Evolutionary conservation across 2,329 filamentous ascomycete species (phyloP), one percentile per base, ranked within the genome.

Genomic region (Neobulgaria alba): DNA sequence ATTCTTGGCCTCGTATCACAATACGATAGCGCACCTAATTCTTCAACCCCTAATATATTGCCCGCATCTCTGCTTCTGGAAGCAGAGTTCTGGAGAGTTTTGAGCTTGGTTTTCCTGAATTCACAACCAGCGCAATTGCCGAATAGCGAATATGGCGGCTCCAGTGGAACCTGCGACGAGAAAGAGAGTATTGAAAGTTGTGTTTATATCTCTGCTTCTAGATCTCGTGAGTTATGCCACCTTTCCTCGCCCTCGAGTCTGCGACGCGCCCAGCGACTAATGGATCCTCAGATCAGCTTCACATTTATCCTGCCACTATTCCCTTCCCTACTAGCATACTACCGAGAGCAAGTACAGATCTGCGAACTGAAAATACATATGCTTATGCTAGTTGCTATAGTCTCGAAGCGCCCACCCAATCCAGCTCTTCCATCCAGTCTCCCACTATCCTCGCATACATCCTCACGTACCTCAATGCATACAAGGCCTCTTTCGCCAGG

Each of bases 261-360:
- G n/a, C n/a, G n/a, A n/a, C n/a, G n/a, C n/a, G n/a, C n/a, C n/a
- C n/a, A n/a, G n/a, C n/a, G n/a, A 26, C 36, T 49, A 36, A 45
- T 37, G 14, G 16, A 38, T 26, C 33, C n/a, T 10, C 32, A 47
- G 43, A 44, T 48, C 33, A 53, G 50, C 41, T 98, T 98, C 63
- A 98, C 92, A 20, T 95, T 98, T 61, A 96, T 96, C 60, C 81
- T 98, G 7, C 92, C 92, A 0, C 77, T 98, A 26, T 98, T 96
- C 61, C 92, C 89, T 5, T 89, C 88, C 43, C 82, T 98, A 33
- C 82, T 96, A 63, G 84, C 93, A 56, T 96, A 95, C 74, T 98
- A 96, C 68, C 85, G 87, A 65, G 81, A 86, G 60, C 78, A 77
- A 65, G 89, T 43, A 35, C 30, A 15, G 12, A 4, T 10, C 9